A percentile compares a stretch with the other conserved stretches of the same genome.
Evolutionary conservation across 345 rosid species (phyloP).

Genomic region (Boechera divaricarpa): DNA sequence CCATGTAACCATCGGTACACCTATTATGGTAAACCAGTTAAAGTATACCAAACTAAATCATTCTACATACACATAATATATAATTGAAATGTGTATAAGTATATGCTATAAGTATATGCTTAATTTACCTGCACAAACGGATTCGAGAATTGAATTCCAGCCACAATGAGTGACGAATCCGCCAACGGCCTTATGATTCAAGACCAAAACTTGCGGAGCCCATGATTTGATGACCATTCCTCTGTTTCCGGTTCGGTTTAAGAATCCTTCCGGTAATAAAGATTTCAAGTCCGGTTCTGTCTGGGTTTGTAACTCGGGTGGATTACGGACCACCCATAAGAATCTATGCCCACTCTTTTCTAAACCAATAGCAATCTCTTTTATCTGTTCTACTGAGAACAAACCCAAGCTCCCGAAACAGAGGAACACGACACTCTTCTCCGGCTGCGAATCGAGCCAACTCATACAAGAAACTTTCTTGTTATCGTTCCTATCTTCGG

Average conservation of each 20-base stretch:
- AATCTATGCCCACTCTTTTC: conserved; percentile 58
- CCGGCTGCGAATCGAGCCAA: conserved; percentile 63
- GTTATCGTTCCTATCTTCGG: background rate
- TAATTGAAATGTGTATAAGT: background rate
- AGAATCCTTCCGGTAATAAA: conserved; percentile 55
- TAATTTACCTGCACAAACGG: conserved; percentile 52
- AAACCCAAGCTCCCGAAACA: conserved; percentile 70
- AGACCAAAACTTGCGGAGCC: conserved; percentile 66
- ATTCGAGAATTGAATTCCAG: conserved; percentile 72
- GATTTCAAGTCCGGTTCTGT: conserved; percentile 42
- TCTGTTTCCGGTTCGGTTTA: conserved; percentile 45
- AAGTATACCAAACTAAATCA: background rate
- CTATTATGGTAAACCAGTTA: background rate
- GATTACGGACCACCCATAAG: conserved; percentile 62
- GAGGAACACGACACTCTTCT: conserved; percentile 54
- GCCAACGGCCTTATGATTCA: conserved; percentile 56
- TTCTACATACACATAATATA: background rate
- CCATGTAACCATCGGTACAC: conserved; percentile 59
- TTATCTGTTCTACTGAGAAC: conserved; percentile 50
- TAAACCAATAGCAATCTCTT: conserved; percentile 57
- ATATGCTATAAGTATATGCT: background rate
- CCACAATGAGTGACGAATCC: conserved; percentile 80
- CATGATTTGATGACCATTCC: conserved; percentile 62
- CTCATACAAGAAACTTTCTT: conserved; percentile 39
- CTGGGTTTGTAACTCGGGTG: conserved; percentile 37